Conservation (phyloP, 495 filamentous ascomycete genomes). For the Penicillium dipodomyicola region DNA sequence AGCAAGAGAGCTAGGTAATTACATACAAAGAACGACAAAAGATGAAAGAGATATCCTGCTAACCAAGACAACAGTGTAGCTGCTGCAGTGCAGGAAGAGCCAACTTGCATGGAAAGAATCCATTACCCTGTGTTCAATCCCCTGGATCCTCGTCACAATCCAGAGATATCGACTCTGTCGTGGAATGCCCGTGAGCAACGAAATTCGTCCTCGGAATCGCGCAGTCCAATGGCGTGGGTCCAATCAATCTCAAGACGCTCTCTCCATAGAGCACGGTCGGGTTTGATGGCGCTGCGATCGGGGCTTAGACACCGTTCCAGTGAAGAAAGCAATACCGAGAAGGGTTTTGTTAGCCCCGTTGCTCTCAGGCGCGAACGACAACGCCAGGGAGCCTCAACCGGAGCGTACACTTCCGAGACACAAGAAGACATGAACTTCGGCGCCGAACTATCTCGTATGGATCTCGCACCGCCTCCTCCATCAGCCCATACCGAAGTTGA, state of each 20-base stretch:
- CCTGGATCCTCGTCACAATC: conserved; percentile 37
- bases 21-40: not conserved
- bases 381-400: not conserved
- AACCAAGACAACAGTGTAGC: conserved; percentile 5
- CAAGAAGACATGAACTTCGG: conserved; percentile 38
- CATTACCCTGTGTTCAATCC: conserved; percentile 43
- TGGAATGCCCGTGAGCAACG: conserved; percentile 15
- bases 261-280: conserved; percentile 35
- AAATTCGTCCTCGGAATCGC: conserved; percentile 13
- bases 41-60: not conserved
- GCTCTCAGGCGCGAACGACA: not conserved
- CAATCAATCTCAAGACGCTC: conserved; percentile 32
- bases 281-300: conserved; percentile 31
- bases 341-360: not conserved
- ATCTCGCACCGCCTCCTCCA: conserved; percentile 15
- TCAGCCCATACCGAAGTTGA: not conserved
- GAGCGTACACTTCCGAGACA: conserved; percentile 27
- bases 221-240: conserved; percentile 26
- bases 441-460: conserved; percentile 31
- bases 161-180: conserved; percentile 7
- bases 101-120: conserved; percentile 32
- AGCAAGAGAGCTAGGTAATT: conserved; percentile 26
- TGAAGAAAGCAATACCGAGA: not conserved
- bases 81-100: conserved; percentile 11
- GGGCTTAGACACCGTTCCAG: conserved; percentile 26